Evolutionary conservation across 129 eudicot genomes (phyloP).

Genomic region (sunflower (Helianthus annuus)): DNA sequence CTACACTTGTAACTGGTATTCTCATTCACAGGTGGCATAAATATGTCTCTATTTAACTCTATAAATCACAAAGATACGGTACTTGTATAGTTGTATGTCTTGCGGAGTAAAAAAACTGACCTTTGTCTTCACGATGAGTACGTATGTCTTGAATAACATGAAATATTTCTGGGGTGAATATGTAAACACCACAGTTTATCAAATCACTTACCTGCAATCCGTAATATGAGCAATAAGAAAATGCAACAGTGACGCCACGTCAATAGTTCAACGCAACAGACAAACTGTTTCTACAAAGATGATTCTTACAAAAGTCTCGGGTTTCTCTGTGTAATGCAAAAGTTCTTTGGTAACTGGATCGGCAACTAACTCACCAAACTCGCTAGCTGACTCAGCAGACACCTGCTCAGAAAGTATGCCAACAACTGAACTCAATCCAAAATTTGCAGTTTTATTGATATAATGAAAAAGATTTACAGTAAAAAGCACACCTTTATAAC

Average conservation of each 20-base stretch:
- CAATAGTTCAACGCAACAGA: background rate
- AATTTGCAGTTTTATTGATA: background rate
- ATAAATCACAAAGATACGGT: background rate
- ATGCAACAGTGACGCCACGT: slow-evolving; percentile 18
- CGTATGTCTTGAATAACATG: slow-evolving; percentile 66
- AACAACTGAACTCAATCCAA: slow-evolving; percentile 7
- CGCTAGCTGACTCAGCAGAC: slow-evolving; percentile 92
- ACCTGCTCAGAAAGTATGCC: slow-evolving; percentile 51
- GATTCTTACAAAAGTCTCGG: slow-evolving; percentile 91
- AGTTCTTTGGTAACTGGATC: slow-evolving; percentile 91
- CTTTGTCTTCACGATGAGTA: slow-evolving; percentile 64
- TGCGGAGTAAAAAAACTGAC: slow-evolving; percentile 34
- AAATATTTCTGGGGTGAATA: slow-evolving; percentile 85
- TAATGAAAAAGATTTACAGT: background rate
- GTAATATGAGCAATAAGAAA: slow-evolving; percentile 10
- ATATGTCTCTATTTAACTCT: background rate
- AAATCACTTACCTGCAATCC: slow-evolving; percentile 82
- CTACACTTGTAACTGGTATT: background rate
- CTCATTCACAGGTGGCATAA: background rate
- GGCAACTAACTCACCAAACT: slow-evolving; percentile 95
- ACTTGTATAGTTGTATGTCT: background rate
- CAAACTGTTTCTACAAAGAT: background rate
- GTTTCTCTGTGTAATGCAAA: slow-evolving; percentile 97
- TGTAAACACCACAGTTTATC: slow-evolving; percentile 88
- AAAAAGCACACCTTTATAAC: slow-evolving; percentile 68